Evolutionary conservation across 805 yeast species (phyloP).

Genomic region (Lipomyces orientalis): DNA sequence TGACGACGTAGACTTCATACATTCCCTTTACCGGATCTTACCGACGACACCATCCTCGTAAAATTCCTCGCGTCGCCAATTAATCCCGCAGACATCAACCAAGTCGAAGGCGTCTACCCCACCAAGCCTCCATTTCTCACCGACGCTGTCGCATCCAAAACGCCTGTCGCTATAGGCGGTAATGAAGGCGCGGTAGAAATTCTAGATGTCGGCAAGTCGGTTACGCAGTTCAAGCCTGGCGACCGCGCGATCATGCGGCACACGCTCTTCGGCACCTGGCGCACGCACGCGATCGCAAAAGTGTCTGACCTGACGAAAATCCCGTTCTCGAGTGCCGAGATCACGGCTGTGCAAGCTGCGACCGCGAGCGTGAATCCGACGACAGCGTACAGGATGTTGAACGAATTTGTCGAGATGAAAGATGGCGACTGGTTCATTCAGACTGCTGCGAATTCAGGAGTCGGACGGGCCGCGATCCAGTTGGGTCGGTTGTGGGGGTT

Average conservation of each 20-base stretch:
- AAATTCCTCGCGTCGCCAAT: constrained; percentile 80
- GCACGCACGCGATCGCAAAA: constrained; percentile 69
- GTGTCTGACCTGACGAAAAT: constrained; percentile 62
- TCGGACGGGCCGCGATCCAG: constrained; percentile 89
- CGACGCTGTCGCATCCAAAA: constrained; percentile 55
- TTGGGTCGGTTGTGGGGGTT: constrained; percentile 77
- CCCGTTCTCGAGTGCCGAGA: constrained; percentile 52
- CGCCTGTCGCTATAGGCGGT: constrained; percentile 84
- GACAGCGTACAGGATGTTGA: constrained; percentile 88
- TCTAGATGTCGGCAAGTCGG: constrained; percentile 68
- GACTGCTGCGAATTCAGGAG: constrained; percentile 96
- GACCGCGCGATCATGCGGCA: constrained; percentile 86
- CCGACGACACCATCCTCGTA: constrained; percentile 56
- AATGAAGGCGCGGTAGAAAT: constrained; percentile 92
- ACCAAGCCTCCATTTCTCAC: constrained; percentile 66
- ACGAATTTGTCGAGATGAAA: constrained; percentile 63
- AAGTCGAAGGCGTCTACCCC: constrained; percentile 85
- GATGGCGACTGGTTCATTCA: constrained; percentile 90
- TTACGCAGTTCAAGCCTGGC: constrained; percentile 59
- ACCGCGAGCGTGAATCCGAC: constrained; percentile 91
- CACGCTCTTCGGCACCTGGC: constrained; percentile 93
- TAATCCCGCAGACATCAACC: constrained; percentile 89
- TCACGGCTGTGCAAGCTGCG: constrained; percentile 61
- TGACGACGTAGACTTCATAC: constrained; percentile 46
- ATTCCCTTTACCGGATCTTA: constrained; percentile 44